Percentiles rank a stretch among this genome's conserved stretches.
These are phyloP conservation scores for Ustilago tritici DNA, from an alignment of 1,284 basidiomycete species.

Conservation along the genomic window DNA sequence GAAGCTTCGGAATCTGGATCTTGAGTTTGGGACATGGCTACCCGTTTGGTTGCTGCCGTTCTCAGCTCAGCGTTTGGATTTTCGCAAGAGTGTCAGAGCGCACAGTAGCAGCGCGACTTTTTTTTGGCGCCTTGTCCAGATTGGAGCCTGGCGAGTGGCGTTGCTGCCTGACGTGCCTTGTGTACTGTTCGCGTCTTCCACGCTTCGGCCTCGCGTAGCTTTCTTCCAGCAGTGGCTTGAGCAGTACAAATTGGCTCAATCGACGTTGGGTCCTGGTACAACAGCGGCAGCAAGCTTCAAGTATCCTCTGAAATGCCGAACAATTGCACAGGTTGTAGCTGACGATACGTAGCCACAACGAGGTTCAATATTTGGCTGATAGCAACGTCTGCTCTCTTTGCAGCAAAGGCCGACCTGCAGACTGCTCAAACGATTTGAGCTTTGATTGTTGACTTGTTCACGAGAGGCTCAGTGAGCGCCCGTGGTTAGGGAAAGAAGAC, in stretches of 20 bases:
- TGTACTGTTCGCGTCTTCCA: background rate
- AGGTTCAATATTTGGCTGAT: background rate
- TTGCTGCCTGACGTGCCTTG: background rate
- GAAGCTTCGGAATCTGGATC: constrained; percentile 28
- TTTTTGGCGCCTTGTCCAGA: background rate
- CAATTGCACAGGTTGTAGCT: background rate
- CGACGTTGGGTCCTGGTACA: background rate
- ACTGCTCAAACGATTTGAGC: background rate
- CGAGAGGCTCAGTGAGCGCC: too few species aligned
- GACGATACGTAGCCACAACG: background rate
- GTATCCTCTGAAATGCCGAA: background rate
- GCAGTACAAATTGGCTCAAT: background rate
- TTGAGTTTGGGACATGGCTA: constrained; percentile 34
- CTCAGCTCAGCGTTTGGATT: background rate
- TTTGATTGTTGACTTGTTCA: background rate
- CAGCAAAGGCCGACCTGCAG: background rate
- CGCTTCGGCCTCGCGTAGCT: background rate
- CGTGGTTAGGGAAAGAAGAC: too few species aligned
- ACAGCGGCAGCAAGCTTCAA: background rate
- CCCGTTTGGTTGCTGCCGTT: constrained; percentile 7
- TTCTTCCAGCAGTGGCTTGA: background rate
- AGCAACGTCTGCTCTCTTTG: background rate
- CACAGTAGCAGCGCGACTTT: background rate
- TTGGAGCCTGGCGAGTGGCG: background rate
- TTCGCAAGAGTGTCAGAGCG: constrained; percentile 32